Conservation (phyloP, 2,329 filamentous ascomycete genomes). For the Achaetomium macrosporum region DNA sequence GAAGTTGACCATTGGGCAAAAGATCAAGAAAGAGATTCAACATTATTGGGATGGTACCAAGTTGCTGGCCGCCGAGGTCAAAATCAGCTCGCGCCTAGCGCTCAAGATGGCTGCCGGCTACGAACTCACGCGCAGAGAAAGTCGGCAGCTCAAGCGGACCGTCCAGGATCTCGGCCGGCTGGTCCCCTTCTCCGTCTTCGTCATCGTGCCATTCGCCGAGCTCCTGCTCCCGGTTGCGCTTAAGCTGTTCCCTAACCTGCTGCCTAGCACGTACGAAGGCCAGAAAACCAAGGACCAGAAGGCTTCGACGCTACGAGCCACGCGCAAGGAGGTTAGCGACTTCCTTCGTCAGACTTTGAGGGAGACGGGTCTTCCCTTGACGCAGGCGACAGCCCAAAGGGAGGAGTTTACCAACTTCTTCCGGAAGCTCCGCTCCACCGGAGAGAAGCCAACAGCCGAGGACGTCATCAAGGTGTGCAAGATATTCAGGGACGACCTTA, state of each 20-base stretch:
- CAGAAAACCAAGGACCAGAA: slow-evolving; percentile 88
- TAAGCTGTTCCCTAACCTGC: slow-evolving; percentile 92
- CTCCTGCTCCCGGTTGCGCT: slow-evolving; percentile 85
- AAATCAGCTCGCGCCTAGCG: slow-evolving; percentile 83
- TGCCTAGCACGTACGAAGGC: slow-evolving; percentile 94
- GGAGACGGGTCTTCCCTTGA: slow-evolving; percentile 89
- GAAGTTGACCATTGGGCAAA: slow-evolving; percentile 84
- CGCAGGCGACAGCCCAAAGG: slow-evolving; percentile 74
- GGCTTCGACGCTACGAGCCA: slow-evolving; percentile 71
- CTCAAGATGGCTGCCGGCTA: slow-evolving; percentile 98
- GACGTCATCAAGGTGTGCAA: slow-evolving; percentile 99
- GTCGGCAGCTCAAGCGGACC: slow-evolving; percentile 86
- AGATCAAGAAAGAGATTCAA: slow-evolving; percentile 85
- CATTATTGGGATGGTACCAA: slow-evolving; percentile 99
- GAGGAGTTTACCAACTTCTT: slow-evolving; percentile 97
- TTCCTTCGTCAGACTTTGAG: slow-evolving; percentile 85
- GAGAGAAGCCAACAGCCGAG: slow-evolving; percentile 77
- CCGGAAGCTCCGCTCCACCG: slow-evolving; percentile 87
- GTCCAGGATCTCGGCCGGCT: slow-evolving; percentile 89
- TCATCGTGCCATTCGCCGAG: slow-evolving; percentile 95
- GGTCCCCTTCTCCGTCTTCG: slow-evolving; percentile 92
- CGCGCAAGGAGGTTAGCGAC: slow-evolving; percentile 85
- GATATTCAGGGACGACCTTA: slow-evolving; percentile 96
- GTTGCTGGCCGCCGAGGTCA: slow-evolving; percentile 83
- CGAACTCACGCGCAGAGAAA: slow-evolving; percentile 88